Percentiles rank a stretch among this genome's conserved stretches.
phyloP scores from a whole-genome alignment of 176 grass and related monocot genomes.

The Eragrostis nindensis region DNA sequence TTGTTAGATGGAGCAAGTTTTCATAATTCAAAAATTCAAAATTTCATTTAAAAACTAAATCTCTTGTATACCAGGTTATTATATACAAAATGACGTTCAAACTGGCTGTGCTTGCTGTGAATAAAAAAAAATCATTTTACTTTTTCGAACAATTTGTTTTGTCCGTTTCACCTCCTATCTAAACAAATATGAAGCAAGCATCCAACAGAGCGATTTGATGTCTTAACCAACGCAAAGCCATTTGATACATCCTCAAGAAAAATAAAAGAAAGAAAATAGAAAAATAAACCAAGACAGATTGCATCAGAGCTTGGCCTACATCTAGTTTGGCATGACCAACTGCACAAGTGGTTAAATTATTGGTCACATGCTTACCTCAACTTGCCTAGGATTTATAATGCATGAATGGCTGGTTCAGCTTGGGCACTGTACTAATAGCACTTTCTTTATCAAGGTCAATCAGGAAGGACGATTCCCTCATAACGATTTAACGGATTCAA shows the following conservation, averaged over 20 bases:
- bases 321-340: conserved; percentile 6
- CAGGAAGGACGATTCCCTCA: background rate
- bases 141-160: no score
- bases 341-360: conserved; percentile 29
- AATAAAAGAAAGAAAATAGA: background rate
- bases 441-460: conserved; percentile 23
- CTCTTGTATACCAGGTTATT: background rate
- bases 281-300: background rate
- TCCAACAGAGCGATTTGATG: conserved; percentile 34
- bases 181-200: no score
- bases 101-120: no score
- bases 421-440: background rate
- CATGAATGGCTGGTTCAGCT: background rate
- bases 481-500: background rate
- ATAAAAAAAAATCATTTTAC: no score
- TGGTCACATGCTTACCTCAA: conserved; percentile 14
- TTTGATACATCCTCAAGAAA: background rate
- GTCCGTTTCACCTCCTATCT: no score
- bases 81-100: background rate
- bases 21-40: background rate
- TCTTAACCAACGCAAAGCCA: background rate
- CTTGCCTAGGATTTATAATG: conserved; percentile 19
- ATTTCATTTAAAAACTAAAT: no score
- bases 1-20: background rate
- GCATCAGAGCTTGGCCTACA: conserved; percentile 23